phyloP scores from a whole-genome alignment of 1,139 yeast genomes.

The Sugiyamaella sp. region DNA sequence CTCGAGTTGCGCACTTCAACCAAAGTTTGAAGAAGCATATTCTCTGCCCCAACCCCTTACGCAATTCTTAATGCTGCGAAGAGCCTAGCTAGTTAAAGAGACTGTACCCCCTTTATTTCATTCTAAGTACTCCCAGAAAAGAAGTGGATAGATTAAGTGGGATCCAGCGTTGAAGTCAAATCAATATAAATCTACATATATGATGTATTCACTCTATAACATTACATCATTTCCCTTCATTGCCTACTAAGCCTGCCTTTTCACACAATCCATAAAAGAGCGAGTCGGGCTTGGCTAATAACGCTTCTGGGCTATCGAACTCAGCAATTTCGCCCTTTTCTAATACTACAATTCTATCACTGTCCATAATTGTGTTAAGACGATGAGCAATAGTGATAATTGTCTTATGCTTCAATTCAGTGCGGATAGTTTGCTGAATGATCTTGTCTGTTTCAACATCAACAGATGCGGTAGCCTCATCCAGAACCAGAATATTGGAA shows the following conservation, averaged over 20 bases:
- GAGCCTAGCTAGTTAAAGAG: no score
- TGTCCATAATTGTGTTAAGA: constrained; percentile 76
- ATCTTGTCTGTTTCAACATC: constrained; percentile 77
- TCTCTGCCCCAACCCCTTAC: no score
- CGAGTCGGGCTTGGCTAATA: constrained; percentile 38
- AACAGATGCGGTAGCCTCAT: constrained; percentile 86
- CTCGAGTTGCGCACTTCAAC: no score
- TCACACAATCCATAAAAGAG: constrained; percentile 17
- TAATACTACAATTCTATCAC: constrained; percentile 59
- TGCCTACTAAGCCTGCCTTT: constrained; percentile 18
- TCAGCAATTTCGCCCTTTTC: constrained; percentile 24
- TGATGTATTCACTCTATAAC: neutral
- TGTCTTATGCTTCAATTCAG: constrained; percentile 63
- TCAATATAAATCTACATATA: neutral
- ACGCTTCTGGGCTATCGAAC: constrained; percentile 19
- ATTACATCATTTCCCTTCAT: constrained; percentile 15
- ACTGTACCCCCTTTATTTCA: no score
- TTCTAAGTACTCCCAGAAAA: no score
- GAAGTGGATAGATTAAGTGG: no score
- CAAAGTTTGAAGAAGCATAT: no score
- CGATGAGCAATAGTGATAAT: constrained; percentile 82
- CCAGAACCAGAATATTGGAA: constrained; percentile 66
- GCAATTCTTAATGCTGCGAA: no score
- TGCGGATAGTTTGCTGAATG: constrained; percentile 70
- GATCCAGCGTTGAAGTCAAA: constrained; percentile 5